Conservation (phyloP, 2,329 filamentous ascomycete genomes). For the Gnomoniopsis smithogilvyi region DNA sequence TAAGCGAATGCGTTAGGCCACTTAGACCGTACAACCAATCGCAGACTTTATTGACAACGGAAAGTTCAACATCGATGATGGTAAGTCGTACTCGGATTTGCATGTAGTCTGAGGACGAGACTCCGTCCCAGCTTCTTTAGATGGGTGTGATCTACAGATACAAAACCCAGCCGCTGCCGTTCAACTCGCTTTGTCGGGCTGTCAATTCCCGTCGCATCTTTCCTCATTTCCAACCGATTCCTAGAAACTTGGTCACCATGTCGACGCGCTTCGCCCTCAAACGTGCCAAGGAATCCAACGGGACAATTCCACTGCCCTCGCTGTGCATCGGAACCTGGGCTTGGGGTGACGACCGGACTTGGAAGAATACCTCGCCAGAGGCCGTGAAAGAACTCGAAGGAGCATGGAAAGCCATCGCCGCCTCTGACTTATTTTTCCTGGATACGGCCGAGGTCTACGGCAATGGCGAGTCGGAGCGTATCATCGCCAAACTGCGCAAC, state of each 20-base stretch:
- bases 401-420: slow-evolving; percentile 35
- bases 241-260: not conserved
- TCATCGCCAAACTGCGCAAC: slow-evolving; percentile 28
- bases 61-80: not conserved
- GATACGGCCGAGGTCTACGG: slow-evolving; percentile 43
- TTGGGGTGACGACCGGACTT: slow-evolving; percentile 68
- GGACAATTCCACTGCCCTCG: slow-evolving; percentile 19
- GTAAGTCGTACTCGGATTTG: not conserved
- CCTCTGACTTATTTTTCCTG: slow-evolving; percentile 36
- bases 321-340: slow-evolving; percentile 80
- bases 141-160: not conserved
- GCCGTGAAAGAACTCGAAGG: slow-evolving; percentile 66
- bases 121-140: not conserved
- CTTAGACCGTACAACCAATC: too few species aligned
- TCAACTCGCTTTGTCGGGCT: not conserved
- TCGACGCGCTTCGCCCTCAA: slow-evolving; percentile 18
- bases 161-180: not conserved
- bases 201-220: not conserved
- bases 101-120: not conserved
- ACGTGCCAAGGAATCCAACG: slow-evolving; percentile 19
- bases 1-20: too few species aligned
- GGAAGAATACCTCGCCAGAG: slow-evolving; percentile 72
- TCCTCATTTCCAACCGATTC: too few species aligned
- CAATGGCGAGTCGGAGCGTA: slow-evolving; percentile 37
- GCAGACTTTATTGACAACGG: too few species aligned